Evolutionary conservation across 140 eudicot species (phyloP).

Genomic region (Senecio squalidus): DNA sequence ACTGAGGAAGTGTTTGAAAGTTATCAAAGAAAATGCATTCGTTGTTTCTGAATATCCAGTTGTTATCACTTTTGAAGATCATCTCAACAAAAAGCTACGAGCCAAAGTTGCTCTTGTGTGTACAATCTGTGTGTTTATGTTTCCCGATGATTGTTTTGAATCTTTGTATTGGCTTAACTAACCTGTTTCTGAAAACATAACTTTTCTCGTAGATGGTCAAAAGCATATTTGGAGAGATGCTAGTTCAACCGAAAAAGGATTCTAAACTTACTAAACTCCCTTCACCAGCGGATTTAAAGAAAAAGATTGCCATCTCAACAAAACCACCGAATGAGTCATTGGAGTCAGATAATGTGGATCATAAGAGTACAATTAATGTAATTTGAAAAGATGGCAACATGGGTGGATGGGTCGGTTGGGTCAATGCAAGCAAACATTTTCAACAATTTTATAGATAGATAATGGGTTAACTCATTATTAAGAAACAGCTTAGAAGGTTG

Average conservation of each 20-base stretch:
- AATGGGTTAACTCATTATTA: too few relatives aligned
- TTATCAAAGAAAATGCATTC: constrained; percentile 31
- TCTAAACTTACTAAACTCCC: constrained; percentile 23
- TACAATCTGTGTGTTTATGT: neutral
- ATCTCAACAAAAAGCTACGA: constrained; percentile 29
- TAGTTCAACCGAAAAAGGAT: constrained; percentile 19
- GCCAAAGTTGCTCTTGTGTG: constrained; percentile 30
- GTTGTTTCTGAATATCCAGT: constrained; percentile 36
- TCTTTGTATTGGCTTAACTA: neutral
- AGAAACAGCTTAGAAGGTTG: too few relatives aligned
- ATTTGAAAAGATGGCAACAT: constrained; percentile 11
- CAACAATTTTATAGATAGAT: too few relatives aligned
- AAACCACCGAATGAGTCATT: constrained; percentile 40
- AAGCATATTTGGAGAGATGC: constrained; percentile 28
- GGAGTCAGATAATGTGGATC: constrained; percentile 23
- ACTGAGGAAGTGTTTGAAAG: constrained; percentile 32
- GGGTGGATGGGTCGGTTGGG: neutral
- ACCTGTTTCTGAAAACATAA: neutral
- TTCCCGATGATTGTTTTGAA: constrained; percentile 5
- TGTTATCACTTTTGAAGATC: constrained; percentile 35
- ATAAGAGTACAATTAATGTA: constrained; percentile 15
- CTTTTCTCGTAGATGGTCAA: constrained; percentile 41
- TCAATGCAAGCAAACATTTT: too few relatives aligned
- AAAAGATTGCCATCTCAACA: constrained; percentile 37
- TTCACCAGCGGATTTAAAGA: constrained; percentile 35